These are phyloP conservation scores for Kodamaea kaohsiungensis DNA, from an alignment of 805 yeast species.

Conservation along the genomic window DNA sequence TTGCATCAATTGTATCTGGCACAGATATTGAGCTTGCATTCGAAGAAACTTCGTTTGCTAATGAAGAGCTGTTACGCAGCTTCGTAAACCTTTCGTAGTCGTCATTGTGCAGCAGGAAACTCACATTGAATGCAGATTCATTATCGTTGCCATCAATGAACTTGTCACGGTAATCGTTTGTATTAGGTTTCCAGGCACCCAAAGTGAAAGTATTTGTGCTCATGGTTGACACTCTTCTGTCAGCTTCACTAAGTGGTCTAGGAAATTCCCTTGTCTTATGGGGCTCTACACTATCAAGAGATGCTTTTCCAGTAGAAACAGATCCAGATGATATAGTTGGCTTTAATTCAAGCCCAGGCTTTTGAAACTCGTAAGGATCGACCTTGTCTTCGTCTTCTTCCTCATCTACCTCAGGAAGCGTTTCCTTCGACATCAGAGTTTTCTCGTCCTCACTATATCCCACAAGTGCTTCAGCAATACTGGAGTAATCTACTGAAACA, in stretches of 20 bases:
- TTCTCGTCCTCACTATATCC: slow-evolving; percentile 26
- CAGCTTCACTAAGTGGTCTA: not conserved
- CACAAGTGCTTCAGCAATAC: slow-evolving; percentile 34
- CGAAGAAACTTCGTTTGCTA: slow-evolving; percentile 18
- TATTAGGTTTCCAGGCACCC: slow-evolving; percentile 63
- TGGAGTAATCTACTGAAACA: slow-evolving; percentile 30
- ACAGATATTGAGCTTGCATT: slow-evolving; percentile 33
- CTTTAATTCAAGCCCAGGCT: slow-evolving; percentile 8
- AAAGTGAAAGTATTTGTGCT: slow-evolving; percentile 39
- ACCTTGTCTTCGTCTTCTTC: not conserved
- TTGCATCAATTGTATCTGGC: slow-evolving; percentile 42
- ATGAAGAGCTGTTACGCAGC: slow-evolving; percentile 20
- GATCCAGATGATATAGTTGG: slow-evolving; percentile 17
- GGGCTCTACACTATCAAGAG: slow-evolving; percentile 12
- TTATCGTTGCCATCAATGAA: slow-evolving; percentile 47
- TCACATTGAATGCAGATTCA: slow-evolving; percentile 32
- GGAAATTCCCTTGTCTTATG: not conserved
- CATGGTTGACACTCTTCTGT: slow-evolving; percentile 35
- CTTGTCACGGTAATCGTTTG: slow-evolving; percentile 48
- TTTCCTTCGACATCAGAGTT: slow-evolving; percentile 1
- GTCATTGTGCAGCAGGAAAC: slow-evolving; percentile 18
- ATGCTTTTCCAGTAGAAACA: slow-evolving; percentile 20
- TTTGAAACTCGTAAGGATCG: not conserved
- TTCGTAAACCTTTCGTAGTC: slow-evolving; percentile 38
- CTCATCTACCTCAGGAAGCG: slow-evolving; percentile 6